Evolutionary conservation across 305 asterid genomes (phyloP).

Genomic region (Fraxinus greggii): DNA sequence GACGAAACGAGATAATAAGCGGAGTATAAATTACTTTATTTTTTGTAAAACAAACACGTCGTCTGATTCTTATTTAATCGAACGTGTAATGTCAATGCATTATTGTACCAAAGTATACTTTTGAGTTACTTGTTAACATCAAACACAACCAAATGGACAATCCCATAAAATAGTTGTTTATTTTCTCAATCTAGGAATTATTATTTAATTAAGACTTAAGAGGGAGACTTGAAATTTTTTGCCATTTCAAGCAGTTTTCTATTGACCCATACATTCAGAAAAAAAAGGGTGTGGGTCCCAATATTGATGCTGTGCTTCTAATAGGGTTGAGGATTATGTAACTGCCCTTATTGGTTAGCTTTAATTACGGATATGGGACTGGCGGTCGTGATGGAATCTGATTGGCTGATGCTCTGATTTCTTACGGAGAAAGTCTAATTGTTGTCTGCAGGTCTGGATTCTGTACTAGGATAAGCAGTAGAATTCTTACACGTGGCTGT

Average conservation of each 20-base stretch:
- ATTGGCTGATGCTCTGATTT: slow-evolving; percentile 34
- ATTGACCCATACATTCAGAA: slow-evolving; percentile 33
- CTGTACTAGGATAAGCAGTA: slow-evolving; percentile 22
- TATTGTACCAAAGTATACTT: not conserved
- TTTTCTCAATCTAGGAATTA: slow-evolving; percentile 24
- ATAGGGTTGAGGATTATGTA: slow-evolving; percentile 20
- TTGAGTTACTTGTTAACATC: not conserved
- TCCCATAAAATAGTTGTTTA: slow-evolving; percentile 24
- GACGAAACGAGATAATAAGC: not conserved
- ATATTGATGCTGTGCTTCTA: slow-evolving; percentile 33
- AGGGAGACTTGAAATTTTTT: slow-evolving; percentile 16
- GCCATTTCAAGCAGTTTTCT: slow-evolving; percentile 30
- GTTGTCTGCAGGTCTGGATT: slow-evolving; percentile 19
- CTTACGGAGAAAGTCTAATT: slow-evolving; percentile 30
- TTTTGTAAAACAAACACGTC: not conserved
- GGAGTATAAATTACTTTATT: not conserved
- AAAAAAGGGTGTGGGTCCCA: slow-evolving; percentile 35
- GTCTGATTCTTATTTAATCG: not conserved
- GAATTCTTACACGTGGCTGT: slow-evolving; percentile 30
- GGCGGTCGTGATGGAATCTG: slow-evolving; percentile 19
- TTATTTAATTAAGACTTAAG: not conserved
- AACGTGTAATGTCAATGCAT: not conserved
- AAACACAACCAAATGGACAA: slow-evolving; percentile 23
- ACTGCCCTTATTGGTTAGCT: slow-evolving; percentile 21
- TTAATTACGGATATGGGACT: slow-evolving; percentile 34